Evolutionary conservation across 768 basidiomycete genomes (phyloP).

Genomic region (Lyophyllum shimeji): DNA sequence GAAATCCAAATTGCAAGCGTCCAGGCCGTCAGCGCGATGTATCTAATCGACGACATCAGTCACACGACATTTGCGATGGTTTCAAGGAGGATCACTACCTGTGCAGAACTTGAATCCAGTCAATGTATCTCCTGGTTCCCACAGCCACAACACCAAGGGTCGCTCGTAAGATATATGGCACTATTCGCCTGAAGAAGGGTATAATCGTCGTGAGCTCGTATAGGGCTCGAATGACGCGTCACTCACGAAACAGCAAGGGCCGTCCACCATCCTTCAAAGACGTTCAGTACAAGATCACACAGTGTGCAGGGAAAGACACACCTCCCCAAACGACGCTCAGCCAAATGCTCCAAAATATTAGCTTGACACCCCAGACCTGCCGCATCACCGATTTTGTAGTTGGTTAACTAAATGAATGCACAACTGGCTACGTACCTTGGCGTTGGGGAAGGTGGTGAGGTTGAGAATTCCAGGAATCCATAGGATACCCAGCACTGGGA

Average conservation of each 20-base stretch:
- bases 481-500: conserved; percentile 64
- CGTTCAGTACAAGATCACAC: not conserved
- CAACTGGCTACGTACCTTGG: conserved; percentile 37
- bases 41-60: conserved; percentile 29
- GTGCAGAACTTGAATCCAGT: conserved; percentile 69
- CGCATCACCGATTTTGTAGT: not conserved
- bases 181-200: conserved; percentile 36
- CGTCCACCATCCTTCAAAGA: conserved; percentile 70
- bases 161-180: conserved; percentile 52
- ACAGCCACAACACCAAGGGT: conserved; percentile 78
- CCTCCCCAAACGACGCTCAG: conserved; percentile 77
- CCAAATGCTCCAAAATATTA: conserved; percentile 87
- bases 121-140: conserved; percentile 70
- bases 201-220: conserved; percentile 11
- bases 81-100: conserved; percentile 36
- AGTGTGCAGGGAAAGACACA: conserved; percentile 24
- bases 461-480: conserved; percentile 80
- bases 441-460: conserved; percentile 47
- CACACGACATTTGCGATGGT: not conserved
- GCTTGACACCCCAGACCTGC: conserved; percentile 57
- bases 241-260: conserved; percentile 64
- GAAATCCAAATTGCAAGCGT: conserved; percentile 65
- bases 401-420: conserved; percentile 3
- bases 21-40: conserved; percentile 72
- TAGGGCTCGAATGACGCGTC: not conserved